Evolutionary conservation across 1,284 basidiomycete genomes (phyloP).

Genomic region (Xerocomus nothofagi): DNA sequence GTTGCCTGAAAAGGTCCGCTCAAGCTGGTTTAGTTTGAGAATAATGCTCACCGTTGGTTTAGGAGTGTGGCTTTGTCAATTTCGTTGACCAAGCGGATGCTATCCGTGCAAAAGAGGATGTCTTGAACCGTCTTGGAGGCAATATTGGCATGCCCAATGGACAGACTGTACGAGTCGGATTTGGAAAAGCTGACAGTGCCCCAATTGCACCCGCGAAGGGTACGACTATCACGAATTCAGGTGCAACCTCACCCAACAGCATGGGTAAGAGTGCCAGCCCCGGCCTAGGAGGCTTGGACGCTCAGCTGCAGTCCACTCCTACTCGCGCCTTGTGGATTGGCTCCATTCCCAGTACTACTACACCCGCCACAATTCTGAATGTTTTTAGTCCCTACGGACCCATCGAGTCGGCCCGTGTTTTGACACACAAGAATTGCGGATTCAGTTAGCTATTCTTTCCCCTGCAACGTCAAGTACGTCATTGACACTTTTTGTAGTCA

Average conservation of each 20-base stretch:
- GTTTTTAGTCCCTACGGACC: constrained; percentile 96
- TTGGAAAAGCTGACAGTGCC: constrained; percentile 94
- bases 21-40: constrained; percentile 1
- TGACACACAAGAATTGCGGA: constrained; percentile 97
- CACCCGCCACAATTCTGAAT: constrained; percentile 87
- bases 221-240: constrained; percentile 56
- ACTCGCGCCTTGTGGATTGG: constrained; percentile 96
- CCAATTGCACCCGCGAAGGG: constrained; percentile 85
- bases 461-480: not conserved
- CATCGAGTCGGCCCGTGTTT: constrained; percentile 92
- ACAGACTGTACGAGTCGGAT: constrained; percentile 94
- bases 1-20: constrained; percentile 89
- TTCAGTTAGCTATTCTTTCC: constrained; percentile 62
- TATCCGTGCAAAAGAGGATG: constrained; percentile 94
- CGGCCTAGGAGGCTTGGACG: constrained; percentile 66
- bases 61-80: constrained; percentile 99
- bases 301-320: constrained; percentile 82
- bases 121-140: constrained; percentile 90
- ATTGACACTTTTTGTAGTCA: constrained; percentile 54
- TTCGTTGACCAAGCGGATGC: constrained; percentile 95
- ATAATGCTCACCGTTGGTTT: constrained; percentile 9
- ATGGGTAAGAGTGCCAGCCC: constrained; percentile 51
- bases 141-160: constrained; percentile 93
- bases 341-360: constrained; percentile 91
- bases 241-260: constrained; percentile 62